Conservation (phyloP, 2,329 filamentous ascomycete genomes). For the Incumbomyces delicatus region DNA sequence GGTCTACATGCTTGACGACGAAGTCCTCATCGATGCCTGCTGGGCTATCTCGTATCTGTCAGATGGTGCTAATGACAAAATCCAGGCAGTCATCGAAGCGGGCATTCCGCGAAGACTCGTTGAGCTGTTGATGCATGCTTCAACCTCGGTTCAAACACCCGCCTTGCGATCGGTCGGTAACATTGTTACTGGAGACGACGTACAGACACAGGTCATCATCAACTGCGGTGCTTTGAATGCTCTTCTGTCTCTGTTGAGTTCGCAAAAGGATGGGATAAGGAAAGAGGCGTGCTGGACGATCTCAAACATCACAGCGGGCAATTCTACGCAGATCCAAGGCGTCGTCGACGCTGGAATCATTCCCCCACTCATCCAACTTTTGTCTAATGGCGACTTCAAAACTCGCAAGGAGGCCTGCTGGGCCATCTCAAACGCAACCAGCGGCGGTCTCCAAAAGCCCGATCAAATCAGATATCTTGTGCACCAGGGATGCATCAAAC, state of each 20-base stretch:
- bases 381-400: slow-evolving; percentile 96
- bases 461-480: slow-evolving; percentile 97
- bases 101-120: slow-evolving; percentile 93
- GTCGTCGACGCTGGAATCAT: slow-evolving; percentile 97
- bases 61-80: slow-evolving; percentile 97
- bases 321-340: slow-evolving; percentile 93
- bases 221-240: slow-evolving; percentile 92
- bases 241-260: slow-evolving; percentile 86
- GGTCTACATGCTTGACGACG: slow-evolving; percentile 95
- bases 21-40: slow-evolving; percentile 97
- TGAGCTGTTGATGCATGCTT: slow-evolving; percentile 95
- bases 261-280: slow-evolving; percentile 95
- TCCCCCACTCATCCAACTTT: slow-evolving; percentile 85
- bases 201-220: slow-evolving; percentile 98
- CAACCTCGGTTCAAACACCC: slow-evolving; percentile 94
- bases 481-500: slow-evolving; percentile 88
- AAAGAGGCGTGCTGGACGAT: slow-evolving; percentile 99
- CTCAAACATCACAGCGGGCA: slow-evolving; percentile 96
- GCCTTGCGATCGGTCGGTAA: slow-evolving; percentile 95
- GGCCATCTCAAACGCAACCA: slow-evolving; percentile 98
- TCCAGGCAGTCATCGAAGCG: slow-evolving; percentile 96
- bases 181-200: slow-evolving; percentile 96
- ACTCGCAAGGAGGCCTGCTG: slow-evolving; percentile 98
- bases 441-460: slow-evolving; percentile 93
- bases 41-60: slow-evolving; percentile 99